Evolutionary conservation across 352 stramenopile genomes (phyloP), one percentile per base, ranked within the genome.

Genomic region (Phytophthora multivora): DNA sequence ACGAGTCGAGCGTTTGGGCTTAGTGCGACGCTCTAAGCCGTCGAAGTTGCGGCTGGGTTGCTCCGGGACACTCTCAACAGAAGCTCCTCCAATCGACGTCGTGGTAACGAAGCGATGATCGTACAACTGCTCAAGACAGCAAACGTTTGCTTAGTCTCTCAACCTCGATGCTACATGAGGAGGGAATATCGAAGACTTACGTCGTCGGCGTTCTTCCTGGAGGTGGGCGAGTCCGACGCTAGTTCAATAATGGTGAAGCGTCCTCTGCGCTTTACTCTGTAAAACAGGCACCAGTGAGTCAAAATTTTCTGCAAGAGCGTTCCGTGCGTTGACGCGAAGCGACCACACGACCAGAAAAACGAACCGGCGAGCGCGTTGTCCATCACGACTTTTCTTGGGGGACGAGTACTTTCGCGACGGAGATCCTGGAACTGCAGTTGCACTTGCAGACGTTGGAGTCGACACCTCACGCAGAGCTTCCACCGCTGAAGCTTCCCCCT

Each of bases 181-280:
- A 3, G 0, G 7, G 11, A 23, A 5, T 31, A 30, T 4, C 0
- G 26, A 0, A 33, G 26, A 56, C 65, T 33, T 73, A 89, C 83
- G 47, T 87, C 79, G 46, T 88, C 77, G 6, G 78, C 71, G 56
- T 76, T 74, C 28, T 80, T 79, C 31, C 71, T 72, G 4, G 77
- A 84, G 11, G 73, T 76, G 13, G 81, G 78, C 15, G 83, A 85
- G 61, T 88, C 79, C 13, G 69, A 85, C 26, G 83, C 73, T 30
- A 91, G 66, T 56, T 93, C 84, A 40, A 90, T 93, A 68, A 93
- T 93, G 47, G 84, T 93, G 60, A 93, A 93, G n/a, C 84, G 82
- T 5, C 84, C 83, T 66, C 85, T 87, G 41, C 76, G 84, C 71
- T 88, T 89, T n/a, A 89, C 70, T 25, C 81, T 86, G 42, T 49